Evolutionary conservation across 768 basidiomycete species (phyloP).

Genomic region (Dacryopinax spathularia): DNA sequence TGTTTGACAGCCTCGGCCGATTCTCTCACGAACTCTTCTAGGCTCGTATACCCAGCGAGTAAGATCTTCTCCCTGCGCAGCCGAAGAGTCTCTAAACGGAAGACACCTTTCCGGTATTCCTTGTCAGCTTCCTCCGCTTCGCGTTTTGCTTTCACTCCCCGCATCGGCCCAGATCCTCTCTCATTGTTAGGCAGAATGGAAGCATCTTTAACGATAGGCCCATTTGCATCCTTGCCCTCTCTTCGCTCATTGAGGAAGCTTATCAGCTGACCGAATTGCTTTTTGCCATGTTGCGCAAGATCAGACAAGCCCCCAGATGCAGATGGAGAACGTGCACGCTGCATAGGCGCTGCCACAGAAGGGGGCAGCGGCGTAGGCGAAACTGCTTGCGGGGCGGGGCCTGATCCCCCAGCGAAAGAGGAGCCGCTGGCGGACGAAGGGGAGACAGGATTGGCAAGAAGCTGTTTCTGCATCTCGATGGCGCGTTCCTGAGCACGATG

Average conservation of each 20-base stretch:
- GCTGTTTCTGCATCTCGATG: slow-evolving; percentile 21
- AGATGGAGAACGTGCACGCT: slow-evolving; percentile 64
- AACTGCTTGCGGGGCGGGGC: slow-evolving; percentile 22
- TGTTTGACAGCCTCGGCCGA: slow-evolving; percentile 47
- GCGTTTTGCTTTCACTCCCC: slow-evolving; percentile 67
- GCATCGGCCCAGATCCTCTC: slow-evolving; percentile 44
- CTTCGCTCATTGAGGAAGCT: slow-evolving; percentile 47
- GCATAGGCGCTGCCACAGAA: slow-evolving; percentile 10
- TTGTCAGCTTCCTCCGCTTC: slow-evolving; percentile 90
- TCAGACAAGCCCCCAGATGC: slow-evolving; percentile 73
- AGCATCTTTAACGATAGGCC: slow-evolving; percentile 39
- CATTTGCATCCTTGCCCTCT: slow-evolving; percentile 36
- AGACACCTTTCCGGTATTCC: slow-evolving; percentile 77
- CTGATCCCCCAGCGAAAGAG: slow-evolving; percentile 15
- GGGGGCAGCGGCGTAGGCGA: slow-evolving; percentile 51
- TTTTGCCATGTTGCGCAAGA: slow-evolving; percentile 80
- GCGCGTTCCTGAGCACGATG: slow-evolving; percentile 23
- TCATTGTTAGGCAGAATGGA: slow-evolving; percentile 25
- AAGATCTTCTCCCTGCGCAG: slow-evolving; percentile 68
- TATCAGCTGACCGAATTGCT: slow-evolving; percentile 71
- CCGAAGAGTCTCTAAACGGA: slow-evolving; percentile 84
- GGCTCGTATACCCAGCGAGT: slow-evolving; percentile 71
- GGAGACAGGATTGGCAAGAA: slow-evolving; percentile 15
- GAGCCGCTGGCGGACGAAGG: neutral
- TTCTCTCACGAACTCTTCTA: slow-evolving; percentile 68